Evolutionary conservation across 768 basidiomycete species (phyloP).

Genomic region (Dioszegia hungarica): DNA sequence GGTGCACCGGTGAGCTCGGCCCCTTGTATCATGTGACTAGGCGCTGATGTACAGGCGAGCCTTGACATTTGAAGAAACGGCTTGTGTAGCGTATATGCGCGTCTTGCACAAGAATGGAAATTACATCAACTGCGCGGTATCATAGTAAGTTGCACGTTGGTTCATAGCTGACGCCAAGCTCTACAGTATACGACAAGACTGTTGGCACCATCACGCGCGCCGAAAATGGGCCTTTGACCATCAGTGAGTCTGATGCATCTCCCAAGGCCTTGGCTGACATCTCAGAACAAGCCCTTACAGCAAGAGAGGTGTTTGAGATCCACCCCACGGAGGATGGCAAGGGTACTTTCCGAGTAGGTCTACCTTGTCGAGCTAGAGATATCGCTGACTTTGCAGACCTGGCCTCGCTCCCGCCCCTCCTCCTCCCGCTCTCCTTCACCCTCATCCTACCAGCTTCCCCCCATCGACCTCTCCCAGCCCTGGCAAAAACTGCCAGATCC

Average conservation of each 20-base stretch:
- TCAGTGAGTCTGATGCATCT: constrained; percentile 30
- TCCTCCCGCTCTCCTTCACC: constrained; percentile 3
- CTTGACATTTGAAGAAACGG: constrained; percentile 22
- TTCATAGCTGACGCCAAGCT: too few relatives aligned
- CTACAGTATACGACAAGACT: constrained; percentile 26
- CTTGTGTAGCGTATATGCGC: constrained; percentile 27
- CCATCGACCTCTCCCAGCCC: constrained; percentile 6
- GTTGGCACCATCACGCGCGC: constrained; percentile 27
- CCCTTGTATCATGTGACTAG: background rate
- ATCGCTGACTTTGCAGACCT: constrained; percentile 4
- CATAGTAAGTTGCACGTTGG: constrained; percentile 39
- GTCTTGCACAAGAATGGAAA: constrained; percentile 24
- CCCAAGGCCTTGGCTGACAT: constrained; percentile 1
- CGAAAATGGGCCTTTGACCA: constrained; percentile 25
- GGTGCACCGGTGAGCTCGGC: constrained; percentile 31
- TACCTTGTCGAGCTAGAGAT: background rate
- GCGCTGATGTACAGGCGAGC: constrained; percentile 17
- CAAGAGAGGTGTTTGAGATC: constrained; percentile 36
- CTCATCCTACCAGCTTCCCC: background rate
- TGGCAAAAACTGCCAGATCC: constrained; percentile 14
- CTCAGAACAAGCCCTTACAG: constrained; percentile 36
- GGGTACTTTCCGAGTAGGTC: constrained; percentile 8
- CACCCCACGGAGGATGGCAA: constrained; percentile 17
- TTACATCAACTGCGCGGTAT: constrained; percentile 21
- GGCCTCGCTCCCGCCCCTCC: constrained; percentile 2